Conservation (phyloP, 345 rosid genomes). For the sweet orange (Citrus sinensis) region DNA sequence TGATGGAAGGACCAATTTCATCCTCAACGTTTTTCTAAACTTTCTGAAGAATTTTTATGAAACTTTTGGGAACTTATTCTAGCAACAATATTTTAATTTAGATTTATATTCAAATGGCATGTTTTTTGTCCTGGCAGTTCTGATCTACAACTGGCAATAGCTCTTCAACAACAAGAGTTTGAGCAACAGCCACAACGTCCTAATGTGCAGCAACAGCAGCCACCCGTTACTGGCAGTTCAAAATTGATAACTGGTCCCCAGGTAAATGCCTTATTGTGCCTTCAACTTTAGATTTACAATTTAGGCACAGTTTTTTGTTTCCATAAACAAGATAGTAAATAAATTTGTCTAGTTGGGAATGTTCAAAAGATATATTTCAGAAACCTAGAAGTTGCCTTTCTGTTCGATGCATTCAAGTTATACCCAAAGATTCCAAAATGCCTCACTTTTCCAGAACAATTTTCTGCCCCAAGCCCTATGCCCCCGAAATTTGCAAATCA, state of each 20-base stretch:
- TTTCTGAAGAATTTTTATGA: not conserved
- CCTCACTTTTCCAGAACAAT: not conserved
- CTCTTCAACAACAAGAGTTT: conserved; percentile 94
- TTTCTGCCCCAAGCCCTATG: not conserved
- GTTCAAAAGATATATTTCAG: not conserved
- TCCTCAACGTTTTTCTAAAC: not conserved
- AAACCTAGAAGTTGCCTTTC: not conserved
- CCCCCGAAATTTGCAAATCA: not conserved
- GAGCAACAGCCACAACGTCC: conserved; percentile 73
- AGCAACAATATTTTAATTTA: too few relatives aligned
- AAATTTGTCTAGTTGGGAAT: not conserved
- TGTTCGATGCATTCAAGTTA: not conserved
- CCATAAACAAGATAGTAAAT: not conserved
- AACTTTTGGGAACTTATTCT: not conserved
- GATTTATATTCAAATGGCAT: not conserved
- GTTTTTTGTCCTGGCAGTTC: conserved; percentile 46
- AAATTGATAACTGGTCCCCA: conserved; percentile 83
- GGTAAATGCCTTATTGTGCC: conserved; percentile 38
- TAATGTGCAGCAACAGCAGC: conserved; percentile 58
- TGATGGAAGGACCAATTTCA: not conserved
- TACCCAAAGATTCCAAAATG: not conserved
- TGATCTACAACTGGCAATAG: conserved; percentile 95
- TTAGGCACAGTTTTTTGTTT: not conserved
- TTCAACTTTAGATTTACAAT: not conserved
- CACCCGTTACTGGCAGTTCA: conserved; percentile 43